A percentile compares a stretch with the other conserved stretches of the same genome.
These are phyloP conservation scores for Sporothrix phasma DNA, from an alignment of 2,329 filamentous ascomycete species.

Conservation along the genomic window DNA sequence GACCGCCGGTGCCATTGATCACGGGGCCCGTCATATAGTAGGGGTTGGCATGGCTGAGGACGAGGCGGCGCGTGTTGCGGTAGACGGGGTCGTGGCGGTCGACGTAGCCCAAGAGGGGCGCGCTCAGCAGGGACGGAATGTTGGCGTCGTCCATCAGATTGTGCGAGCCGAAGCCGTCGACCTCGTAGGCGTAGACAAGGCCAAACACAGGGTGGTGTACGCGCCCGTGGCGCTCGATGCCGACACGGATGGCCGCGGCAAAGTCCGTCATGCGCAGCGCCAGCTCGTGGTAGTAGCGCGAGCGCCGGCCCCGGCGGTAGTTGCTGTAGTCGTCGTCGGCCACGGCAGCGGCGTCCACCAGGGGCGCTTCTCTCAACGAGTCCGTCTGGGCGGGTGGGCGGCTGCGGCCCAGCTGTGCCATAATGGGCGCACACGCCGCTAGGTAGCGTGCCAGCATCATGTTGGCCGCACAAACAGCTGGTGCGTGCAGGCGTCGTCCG, in stretches of 20 bases:
- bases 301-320: constrained; percentile 7
- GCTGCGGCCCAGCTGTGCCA: constrained; percentile 19
- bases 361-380: not conserved
- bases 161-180: constrained; percentile 57
- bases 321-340: not conserved
- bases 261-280: constrained; percentile 11
- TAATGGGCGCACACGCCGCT: constrained; percentile 30
- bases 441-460: constrained; percentile 56
- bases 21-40: constrained; percentile 49
- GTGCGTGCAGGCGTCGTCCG: constrained; percentile 67
- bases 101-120: constrained; percentile 50
- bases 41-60: constrained; percentile 52
- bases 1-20: constrained; percentile 30
- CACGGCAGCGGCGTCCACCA: not conserved
- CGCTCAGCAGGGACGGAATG: constrained; percentile 50
- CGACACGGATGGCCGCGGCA: constrained; percentile 12
- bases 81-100: constrained; percentile 41
- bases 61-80: constrained; percentile 46
- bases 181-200: constrained; percentile 52
- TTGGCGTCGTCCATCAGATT: constrained; percentile 60
- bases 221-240: constrained; percentile 18
- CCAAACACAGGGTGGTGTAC: constrained; percentile 14
- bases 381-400: constrained; percentile 25
- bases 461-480: constrained; percentile 69
- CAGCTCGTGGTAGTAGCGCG: constrained; percentile 8